These are phyloP conservation scores for Ustilago xerochloae DNA, from an alignment of 1,284 basidiomycete genomes.

Conservation along the genomic window DNA sequence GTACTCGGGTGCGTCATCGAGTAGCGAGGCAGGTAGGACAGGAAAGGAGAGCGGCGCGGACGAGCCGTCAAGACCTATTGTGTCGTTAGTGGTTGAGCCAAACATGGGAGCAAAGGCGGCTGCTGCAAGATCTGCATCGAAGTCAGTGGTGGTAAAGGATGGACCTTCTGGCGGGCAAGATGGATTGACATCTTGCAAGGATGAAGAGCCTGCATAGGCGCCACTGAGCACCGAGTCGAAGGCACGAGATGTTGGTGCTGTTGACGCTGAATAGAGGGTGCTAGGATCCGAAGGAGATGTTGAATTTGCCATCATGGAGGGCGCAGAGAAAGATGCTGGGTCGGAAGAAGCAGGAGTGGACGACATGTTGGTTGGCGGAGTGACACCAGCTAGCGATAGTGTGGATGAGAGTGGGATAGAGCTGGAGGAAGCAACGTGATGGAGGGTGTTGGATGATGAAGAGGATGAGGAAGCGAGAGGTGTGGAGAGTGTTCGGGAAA, in stretches of 20 bases:
- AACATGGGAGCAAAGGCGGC: conserved; percentile 26
- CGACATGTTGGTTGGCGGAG: conserved; percentile 16
- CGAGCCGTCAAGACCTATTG: conserved; percentile 1
- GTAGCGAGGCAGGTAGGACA: conserved; percentile 57
- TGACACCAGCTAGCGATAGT: conserved; percentile 16
- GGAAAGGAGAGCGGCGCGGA: conserved; percentile 58
- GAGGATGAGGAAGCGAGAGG: background rate
- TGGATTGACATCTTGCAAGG: conserved; percentile 16
- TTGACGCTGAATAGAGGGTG: conserved; percentile 20
- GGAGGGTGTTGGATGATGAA: conserved; percentile 11
- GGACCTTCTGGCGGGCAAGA: conserved; percentile 40
- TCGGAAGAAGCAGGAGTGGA: conserved; percentile 19
- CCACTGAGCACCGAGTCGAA: conserved; percentile 31
- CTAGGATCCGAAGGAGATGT: conserved; percentile 13
- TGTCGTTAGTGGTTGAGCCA: conserved; percentile 4
- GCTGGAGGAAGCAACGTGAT: conserved; percentile 15
- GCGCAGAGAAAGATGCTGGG: conserved; percentile 15
- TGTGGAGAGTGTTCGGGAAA: conserved; percentile 13
- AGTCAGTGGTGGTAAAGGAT: conserved; percentile 28
- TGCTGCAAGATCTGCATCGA: conserved; percentile 40
- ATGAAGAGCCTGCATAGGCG: conserved; percentile 12
- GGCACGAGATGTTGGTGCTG: conserved; percentile 10
- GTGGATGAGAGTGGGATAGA: conserved; percentile 21
- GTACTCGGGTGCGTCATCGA: conserved; percentile 60
- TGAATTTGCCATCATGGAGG: conserved; percentile 17